Base-by-base conservation (phyloP, 306 rosid genomes). In the Gillenia trifoliata region DNA sequence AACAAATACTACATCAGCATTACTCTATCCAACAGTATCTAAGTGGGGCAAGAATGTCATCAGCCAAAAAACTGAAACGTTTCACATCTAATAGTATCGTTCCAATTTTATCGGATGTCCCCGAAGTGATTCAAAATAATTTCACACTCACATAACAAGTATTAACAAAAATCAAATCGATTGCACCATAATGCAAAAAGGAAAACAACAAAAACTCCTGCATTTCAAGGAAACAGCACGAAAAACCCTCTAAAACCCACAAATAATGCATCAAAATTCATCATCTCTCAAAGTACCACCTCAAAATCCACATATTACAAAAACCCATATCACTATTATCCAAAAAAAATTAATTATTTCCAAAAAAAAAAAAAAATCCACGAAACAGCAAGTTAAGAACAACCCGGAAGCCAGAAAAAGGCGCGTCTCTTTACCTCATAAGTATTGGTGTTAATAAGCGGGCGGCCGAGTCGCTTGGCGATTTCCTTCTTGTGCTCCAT, bases 391-490 rank as follows among this genome's bases (percentile, higher is more conserved):
- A 64, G 11, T 66, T 38, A 29, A 6, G 49, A 15, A 25, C 52
- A 19, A 61, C 33, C 10, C 65, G 30, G n/a, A 63, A 17, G 5
- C 9, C 33, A 20, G 13, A 43, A 54, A 61, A 6, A 3, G 7
- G 11, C 33, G 36, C 10, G 33, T 34, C 30, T 36, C 3, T 15
- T 10, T 41, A 90, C 98, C 97, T 94, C 99, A 28, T 94, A 94
- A 64, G 93, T 77, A 71, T 85, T 92, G 5, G 99, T 94, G n/a
- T 90, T 90, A 57, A 92, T 87, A 62, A 94, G 96, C 59, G 99
- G 99, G 7, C 99, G 99, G 12, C 99, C 99, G n/a, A 94, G 78
- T 52, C 99, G 97, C 74, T 83, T 92, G 17, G 99, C 83, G 52
- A 94, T 92, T 76, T 89, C 96, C 80, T 94, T 94, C 90, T 92